Evolutionary conservation across 441 rosid genomes (phyloP).

Genomic region (Adansonia grandidieri): DNA sequence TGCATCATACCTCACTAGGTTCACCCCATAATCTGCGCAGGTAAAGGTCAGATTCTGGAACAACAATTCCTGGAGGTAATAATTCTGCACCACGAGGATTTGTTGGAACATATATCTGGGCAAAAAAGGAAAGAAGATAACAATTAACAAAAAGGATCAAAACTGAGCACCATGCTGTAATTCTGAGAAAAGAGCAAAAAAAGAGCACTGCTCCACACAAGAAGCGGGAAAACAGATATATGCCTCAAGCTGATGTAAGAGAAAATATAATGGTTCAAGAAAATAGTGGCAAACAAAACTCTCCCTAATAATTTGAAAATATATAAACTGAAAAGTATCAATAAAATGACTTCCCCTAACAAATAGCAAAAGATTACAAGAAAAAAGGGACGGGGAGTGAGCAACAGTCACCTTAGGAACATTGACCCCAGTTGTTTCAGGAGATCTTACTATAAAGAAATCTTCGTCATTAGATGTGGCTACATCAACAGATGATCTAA

Average conservation of each 20-base stretch:
- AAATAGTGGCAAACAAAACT: conserved; percentile 4
- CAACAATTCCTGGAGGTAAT: conserved; percentile 87
- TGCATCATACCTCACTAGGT: conserved; percentile 72
- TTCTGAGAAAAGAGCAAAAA: conserved; percentile 11
- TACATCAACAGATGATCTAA: conserved; percentile 51
- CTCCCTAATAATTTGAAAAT: not conserved
- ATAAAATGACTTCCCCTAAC: not conserved
- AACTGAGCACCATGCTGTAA: not conserved
- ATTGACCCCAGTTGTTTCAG: conserved; percentile 37
- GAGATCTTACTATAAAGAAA: conserved; percentile 34
- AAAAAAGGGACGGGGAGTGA: not conserved
- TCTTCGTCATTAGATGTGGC: conserved; percentile 40
- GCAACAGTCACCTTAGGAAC: conserved; percentile 48
- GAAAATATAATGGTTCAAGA: not conserved
- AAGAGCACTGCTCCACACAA: not conserved
- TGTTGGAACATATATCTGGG: conserved; percentile 78
- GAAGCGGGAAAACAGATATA: not conserved
- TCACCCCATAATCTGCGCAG: conserved; percentile 94
- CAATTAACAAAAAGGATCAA: conserved; percentile 14
- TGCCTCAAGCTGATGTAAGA: not conserved
- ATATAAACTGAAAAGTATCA: not conserved
- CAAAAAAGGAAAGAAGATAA: conserved; percentile 26
- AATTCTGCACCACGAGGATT: conserved; percentile 94
- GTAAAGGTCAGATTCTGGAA: conserved; percentile 72
- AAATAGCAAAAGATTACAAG: conserved; percentile 11